Evolutionary conservation across 306 rosid species (phyloP).

Genomic region (Echinosophora koreensis): DNA sequence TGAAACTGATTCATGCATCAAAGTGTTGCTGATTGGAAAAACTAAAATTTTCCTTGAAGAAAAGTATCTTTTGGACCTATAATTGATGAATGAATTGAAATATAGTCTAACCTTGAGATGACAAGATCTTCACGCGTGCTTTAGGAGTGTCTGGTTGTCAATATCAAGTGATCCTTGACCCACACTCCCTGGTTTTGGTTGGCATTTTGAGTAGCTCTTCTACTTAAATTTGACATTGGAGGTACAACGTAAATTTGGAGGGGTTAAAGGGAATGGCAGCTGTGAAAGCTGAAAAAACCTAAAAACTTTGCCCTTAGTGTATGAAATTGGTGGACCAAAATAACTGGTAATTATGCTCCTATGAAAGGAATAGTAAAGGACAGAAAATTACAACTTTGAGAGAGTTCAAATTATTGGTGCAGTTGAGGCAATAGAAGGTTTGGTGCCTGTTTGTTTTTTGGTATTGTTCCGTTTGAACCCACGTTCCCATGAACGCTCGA

Average conservation of each 20-base stretch:
- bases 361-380: background rate
- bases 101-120: conserved; percentile 33
- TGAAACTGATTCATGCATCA: conserved; percentile 38
- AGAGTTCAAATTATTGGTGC: background rate
- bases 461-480: too few relatives aligned
- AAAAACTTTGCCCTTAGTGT: background rate
- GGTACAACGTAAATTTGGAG: conserved; percentile 26
- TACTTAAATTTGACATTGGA: conserved; percentile 4
- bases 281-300: background rate
- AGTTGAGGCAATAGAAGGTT: background rate
- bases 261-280: background rate
- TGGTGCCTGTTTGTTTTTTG: too few relatives aligned
- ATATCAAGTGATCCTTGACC: conserved; percentile 43
- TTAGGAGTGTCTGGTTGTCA: conserved; percentile 29
- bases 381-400: background rate
- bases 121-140: conserved; percentile 54
- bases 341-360: background rate
- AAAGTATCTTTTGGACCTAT: conserved; percentile 40
- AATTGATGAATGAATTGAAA: conserved; percentile 49
- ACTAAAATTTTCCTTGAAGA: conserved; percentile 2
- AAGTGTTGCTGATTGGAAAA: conserved; percentile 40
- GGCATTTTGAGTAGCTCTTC: background rate
- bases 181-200: conserved; percentile 31
- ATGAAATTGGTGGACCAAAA: conserved; percentile 37
- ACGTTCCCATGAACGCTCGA: too few relatives aligned